Base-by-base conservation (phyloP, 2,329 filamentous ascomycete genomes). In the Furcasterigmium sp. region DNA sequence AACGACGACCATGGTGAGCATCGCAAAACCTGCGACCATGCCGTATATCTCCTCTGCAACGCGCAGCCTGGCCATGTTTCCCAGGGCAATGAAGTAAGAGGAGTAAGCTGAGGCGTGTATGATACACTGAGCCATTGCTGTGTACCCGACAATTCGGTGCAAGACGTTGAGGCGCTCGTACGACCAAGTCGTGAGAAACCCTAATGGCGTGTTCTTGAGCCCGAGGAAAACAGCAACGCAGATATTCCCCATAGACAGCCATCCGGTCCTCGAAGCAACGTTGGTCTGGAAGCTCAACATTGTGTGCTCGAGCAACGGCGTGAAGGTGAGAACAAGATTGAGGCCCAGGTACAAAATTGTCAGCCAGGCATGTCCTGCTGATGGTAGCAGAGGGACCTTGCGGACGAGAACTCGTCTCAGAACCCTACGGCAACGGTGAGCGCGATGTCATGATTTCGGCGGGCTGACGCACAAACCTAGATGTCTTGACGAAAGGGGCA, bases 101-200 rank as follows among this genome's bases (percentile, higher is more conserved):
- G 64, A 58, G 48, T 78, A 75, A 19, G 64, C 53, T 18, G 59
- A 60, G 3, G 59, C 65, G 43, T 81, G 77, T 3, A 76, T 45
- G 14, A 76, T 55, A 45, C 70, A 57, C 26, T 64, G 62, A 26
- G 64, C 44, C 20, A 80, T 64, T 15, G 73, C 70, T 7, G 64
- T 66, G 50, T 70, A 75, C 3, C 77, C 77, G 4, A 69, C 67
- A 15, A 75, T 60, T 45, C 73, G 72, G 51, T 82, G 78, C 3
- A 82, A 63, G 39, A 73, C 65, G 51, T 80, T 81, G 41, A 82
- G 68, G 17, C 74, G 68, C 46, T 82, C 78, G 54, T 82, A 78
- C 5, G 76, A 80, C 52, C 72, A 75, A 2, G 68, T 61, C 2
- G 72, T 73, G 10, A 82, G 49, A 46, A 70, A 69, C 0, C 71